Evolutionary conservation across 495 filamentous ascomycete genomes (phyloP).

Genomic region (Pyrenula aspistea): DNA sequence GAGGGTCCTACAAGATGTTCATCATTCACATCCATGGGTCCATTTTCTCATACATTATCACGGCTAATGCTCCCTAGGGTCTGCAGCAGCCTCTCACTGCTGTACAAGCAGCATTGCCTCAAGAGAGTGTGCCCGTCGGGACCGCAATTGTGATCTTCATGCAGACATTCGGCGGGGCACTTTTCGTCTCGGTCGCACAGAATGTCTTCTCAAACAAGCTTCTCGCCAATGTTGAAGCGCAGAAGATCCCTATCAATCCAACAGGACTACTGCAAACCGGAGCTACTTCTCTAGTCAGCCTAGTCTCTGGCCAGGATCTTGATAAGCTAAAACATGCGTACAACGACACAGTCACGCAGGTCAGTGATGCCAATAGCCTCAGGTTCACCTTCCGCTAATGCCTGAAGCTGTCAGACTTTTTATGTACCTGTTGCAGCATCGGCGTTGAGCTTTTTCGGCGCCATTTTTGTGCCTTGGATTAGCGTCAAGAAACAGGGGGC

Average conservation of each 20-base stretch:
- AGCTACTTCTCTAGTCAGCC: slow-evolving; percentile 46
- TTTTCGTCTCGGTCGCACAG: slow-evolving; percentile 55
- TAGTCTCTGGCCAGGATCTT: slow-evolving; percentile 32
- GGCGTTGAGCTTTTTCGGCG: slow-evolving; percentile 46
- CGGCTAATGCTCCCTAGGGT: slow-evolving; percentile 11
- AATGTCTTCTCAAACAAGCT: slow-evolving; percentile 70
- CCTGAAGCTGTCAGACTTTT: slow-evolving; percentile 36
- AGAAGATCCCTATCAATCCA: slow-evolving; percentile 40
- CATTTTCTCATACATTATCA: too few species aligned
- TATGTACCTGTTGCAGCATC: slow-evolving; percentile 55
- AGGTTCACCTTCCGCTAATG: not conserved
- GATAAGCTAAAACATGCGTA: slow-evolving; percentile 54
- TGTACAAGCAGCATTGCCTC: slow-evolving; percentile 44
- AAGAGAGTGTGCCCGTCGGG: slow-evolving; percentile 46
- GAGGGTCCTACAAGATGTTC: slow-evolving; percentile 48
- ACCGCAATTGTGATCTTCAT: slow-evolving; percentile 44
- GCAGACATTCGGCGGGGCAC: slow-evolving; percentile 47
- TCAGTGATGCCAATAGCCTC: not conserved
- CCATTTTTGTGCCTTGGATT: slow-evolving; percentile 57
- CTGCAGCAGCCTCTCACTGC: slow-evolving; percentile 49
- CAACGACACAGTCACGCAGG: slow-evolving; percentile 47
- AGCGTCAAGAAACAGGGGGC: slow-evolving; percentile 70
- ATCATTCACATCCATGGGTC: too few species aligned
- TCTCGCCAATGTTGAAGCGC: slow-evolving; percentile 34
- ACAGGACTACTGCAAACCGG: slow-evolving; percentile 42